phyloP scores from a whole-genome alignment of 768 basidiomycete genomes.

The Erythrobasidium yunnanense region DNA sequence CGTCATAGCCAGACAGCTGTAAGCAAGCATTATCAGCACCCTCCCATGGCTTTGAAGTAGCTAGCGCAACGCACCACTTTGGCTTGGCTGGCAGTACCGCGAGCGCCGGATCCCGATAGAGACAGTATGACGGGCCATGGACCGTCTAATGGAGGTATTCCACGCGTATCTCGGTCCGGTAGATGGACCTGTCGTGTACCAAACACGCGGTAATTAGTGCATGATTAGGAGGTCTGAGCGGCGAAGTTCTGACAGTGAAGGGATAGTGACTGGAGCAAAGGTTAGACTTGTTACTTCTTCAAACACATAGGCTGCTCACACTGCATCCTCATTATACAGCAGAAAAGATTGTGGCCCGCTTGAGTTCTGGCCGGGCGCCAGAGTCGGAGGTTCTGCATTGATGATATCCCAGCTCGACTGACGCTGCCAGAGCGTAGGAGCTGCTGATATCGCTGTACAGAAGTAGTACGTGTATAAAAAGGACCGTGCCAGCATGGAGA shows the following conservation, averaged over 20 bases:
- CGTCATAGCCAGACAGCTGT: conserved; percentile 21
- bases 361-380: conserved; percentile 5
- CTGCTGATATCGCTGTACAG: neutral
- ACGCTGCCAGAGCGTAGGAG: neutral
- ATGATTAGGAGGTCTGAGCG: neutral
- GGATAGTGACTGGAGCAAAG: conserved; percentile 17
- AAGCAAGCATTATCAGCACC: neutral
- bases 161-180: conserved; percentile 9
- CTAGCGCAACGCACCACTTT: neutral
- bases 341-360: neutral
- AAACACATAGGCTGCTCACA: neutral
- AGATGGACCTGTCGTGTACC: conserved; percentile 3
- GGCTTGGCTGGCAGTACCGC: neutral
- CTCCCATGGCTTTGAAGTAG: neutral
- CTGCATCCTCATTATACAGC: conserved; percentile 21
- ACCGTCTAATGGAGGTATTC: neutral
- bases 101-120: conserved; percentile 5
- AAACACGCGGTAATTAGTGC: neutral
- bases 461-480: neutral
- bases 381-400: neutral
- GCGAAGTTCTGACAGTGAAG: conserved; percentile 7
- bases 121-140: conserved; percentile 13
- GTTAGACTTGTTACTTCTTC: neutral
- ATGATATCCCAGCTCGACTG: neutral
- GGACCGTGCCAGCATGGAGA: neutral